Evolutionary conservation across 2,329 filamentous ascomycete species (phyloP), one percentile per base, ranked within the genome.

Genomic region (Aspergillus fischeri): DNA sequence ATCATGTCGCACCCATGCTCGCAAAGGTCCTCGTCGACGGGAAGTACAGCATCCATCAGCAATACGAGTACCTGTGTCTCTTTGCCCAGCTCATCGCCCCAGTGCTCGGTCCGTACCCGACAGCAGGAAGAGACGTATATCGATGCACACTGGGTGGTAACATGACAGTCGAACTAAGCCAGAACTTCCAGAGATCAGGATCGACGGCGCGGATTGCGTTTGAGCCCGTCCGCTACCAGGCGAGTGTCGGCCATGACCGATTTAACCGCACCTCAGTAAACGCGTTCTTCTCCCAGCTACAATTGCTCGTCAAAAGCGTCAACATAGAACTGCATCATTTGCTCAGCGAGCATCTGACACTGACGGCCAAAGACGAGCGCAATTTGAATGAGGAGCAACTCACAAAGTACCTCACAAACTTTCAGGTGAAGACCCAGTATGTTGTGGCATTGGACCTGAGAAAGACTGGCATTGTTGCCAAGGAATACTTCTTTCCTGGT

Each of bases 61-160:
- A 61, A 27, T 61, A 52, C 38, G 51, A 57, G 49, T 56, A 60
- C 24, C 17, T 61, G 9, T 49, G 38, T 9, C 35, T 61, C 10
- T 58, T 58, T 3, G 57, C 52, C 3, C 52, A 58, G 20, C 29
- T 60, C 24, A 50, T 61, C 7, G 27, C 55, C 4, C 60, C 60
- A 4, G 51, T 50, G 9, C 28, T 61, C 10, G 57, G 60, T 1
- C 49, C 54, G 21, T 44, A 21, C 9, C 48, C 53, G 6, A 17
- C 32, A 17, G 14, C 32, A 2, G 32, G 14, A 3, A 17, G 32
- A 17, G 14, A 38, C 32, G 5, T 38, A 17, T 38, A 38, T 14
- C 32, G 32, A 7, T 38, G 32, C 32, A 38, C 32, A 1, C 14
- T 38, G 14, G 32, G 32, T 2, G 32, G 32, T 38, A 38, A 38